These are phyloP conservation scores for Beauveria varroae DNA, from an alignment of 2,329 filamentous ascomycete species.

Conservation along the genomic window DNA sequence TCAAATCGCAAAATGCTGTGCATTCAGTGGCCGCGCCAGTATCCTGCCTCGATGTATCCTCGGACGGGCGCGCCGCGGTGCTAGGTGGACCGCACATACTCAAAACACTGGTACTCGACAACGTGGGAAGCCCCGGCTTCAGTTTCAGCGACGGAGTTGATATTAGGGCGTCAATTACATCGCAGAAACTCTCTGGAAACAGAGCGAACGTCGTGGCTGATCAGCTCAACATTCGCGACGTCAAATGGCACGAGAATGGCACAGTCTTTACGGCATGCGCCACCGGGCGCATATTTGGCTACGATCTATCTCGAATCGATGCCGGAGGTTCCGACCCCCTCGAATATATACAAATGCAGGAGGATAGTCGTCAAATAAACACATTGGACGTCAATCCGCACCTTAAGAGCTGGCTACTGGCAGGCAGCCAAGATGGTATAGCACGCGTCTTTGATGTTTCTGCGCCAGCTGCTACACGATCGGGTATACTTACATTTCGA, in stretches of 20 bases:
- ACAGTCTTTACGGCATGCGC: constrained; percentile 56
- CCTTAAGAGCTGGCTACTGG: constrained; percentile 48
- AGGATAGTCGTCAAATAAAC: constrained; percentile 57
- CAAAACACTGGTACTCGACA: constrained; percentile 51
- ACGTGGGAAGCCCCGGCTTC: constrained; percentile 23
- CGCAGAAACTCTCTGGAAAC: constrained; percentile 35
- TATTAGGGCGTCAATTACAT: constrained; percentile 47
- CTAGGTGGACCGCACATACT: constrained; percentile 53
- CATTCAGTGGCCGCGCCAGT: constrained; percentile 47
- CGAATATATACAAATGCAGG: constrained; percentile 50
- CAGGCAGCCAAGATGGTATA: constrained; percentile 57
- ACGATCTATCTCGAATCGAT: constrained; percentile 48
- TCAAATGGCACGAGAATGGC: constrained; percentile 49
- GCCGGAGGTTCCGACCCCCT: constrained; percentile 36
- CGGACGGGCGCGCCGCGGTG: constrained; percentile 48
- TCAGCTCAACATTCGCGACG: constrained; percentile 56
- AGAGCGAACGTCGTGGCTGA: constrained; percentile 38
- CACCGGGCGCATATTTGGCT: constrained; percentile 57
- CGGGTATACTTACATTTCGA: constrained; percentile 42
- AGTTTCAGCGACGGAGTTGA: constrained; percentile 47
- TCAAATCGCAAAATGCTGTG: constrained; percentile 47
- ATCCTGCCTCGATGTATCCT: constrained; percentile 49
- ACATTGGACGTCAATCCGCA: constrained; percentile 57
- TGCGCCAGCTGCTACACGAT: constrained; percentile 38
- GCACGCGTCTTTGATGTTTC: constrained; percentile 55